Evolutionary conservation across 2,329 filamentous ascomycete species (phyloP).

Genomic region (Seiridium unicorne): DNA sequence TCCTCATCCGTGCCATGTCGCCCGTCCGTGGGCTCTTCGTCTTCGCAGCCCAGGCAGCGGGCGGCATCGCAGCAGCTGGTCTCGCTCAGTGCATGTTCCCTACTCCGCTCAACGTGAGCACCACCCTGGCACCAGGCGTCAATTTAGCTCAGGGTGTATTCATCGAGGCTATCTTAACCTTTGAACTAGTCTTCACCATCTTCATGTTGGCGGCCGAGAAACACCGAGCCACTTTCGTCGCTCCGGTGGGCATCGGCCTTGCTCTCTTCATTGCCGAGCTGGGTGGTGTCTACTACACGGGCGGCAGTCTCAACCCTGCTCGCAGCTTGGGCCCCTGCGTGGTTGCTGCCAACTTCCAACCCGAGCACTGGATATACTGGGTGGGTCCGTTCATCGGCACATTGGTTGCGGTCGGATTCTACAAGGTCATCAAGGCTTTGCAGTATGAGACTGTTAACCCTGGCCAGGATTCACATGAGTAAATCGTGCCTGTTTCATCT

Average conservation of each 20-base stretch:
- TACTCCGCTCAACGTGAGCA: slow-evolving; percentile 42
- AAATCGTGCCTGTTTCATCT: neutral
- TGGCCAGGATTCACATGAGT: slow-evolving; percentile 33
- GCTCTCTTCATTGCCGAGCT: slow-evolving; percentile 52
- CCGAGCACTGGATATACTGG: slow-evolving; percentile 41
- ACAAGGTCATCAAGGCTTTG: slow-evolving; percentile 36
- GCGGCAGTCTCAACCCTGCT: slow-evolving; percentile 37
- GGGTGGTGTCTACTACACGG: slow-evolving; percentile 37
- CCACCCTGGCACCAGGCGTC: slow-evolving; percentile 41
- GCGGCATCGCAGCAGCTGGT: slow-evolving; percentile 25
- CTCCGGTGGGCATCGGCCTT: slow-evolving; percentile 61
- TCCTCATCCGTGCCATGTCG: slow-evolving; percentile 9
- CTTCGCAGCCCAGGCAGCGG: slow-evolving; percentile 13
- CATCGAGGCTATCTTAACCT: slow-evolving; percentile 54
- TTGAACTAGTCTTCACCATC: slow-evolving; percentile 51
- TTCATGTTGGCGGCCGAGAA: slow-evolving; percentile 62
- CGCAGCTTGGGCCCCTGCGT: slow-evolving; percentile 37
- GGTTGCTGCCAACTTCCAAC: slow-evolving; percentile 30
- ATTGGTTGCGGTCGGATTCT: slow-evolving; percentile 27
- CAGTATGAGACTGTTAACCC: slow-evolving; percentile 38
- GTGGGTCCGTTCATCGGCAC: slow-evolving; percentile 40
- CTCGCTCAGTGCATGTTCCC: slow-evolving; percentile 41
- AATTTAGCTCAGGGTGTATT: slow-evolving; percentile 49
- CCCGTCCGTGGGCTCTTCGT: slow-evolving; percentile 11
- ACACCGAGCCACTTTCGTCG: slow-evolving; percentile 61